Conservation (phyloP, 768 basidiomycete genomes). For the Dictyophora rubrovolvata region DNA sequence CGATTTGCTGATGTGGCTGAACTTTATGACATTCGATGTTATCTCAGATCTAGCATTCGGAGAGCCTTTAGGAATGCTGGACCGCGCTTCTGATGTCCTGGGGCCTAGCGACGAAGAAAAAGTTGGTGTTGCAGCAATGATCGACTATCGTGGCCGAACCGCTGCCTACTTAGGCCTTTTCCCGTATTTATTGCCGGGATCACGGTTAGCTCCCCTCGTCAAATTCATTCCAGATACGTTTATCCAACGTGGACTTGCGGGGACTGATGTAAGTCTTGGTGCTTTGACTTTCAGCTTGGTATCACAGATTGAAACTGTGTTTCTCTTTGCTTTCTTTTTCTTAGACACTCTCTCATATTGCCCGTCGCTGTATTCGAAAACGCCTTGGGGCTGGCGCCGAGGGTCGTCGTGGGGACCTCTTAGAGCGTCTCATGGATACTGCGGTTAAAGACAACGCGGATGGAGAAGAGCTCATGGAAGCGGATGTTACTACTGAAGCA, state of each 20-base stretch:
- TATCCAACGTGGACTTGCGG: neutral
- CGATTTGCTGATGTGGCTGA: constrained; percentile 23
- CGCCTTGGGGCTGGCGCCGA: neutral
- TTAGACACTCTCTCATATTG: constrained; percentile 1
- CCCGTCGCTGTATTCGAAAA: neutral
- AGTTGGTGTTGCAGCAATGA: neutral
- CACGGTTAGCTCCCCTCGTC: neutral
- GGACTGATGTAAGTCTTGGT: constrained; percentile 1
- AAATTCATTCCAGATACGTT: constrained; percentile 5
- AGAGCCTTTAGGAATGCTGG: constrained; percentile 24
- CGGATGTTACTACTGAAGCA: constrained; percentile 3
- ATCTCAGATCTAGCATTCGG: constrained; percentile 26
- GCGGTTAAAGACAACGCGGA: neutral
- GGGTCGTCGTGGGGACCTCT: neutral
- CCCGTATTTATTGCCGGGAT: neutral
- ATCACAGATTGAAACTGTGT: neutral
- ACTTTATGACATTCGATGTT: constrained; percentile 20
- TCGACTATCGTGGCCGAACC: constrained; percentile 7
- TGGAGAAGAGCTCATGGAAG: neutral
- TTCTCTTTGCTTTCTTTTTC: neutral
- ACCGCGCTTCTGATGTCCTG: constrained; percentile 11
- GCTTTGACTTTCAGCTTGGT: neutral
- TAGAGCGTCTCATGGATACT: neutral
- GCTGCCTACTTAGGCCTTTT: constrained; percentile 3
- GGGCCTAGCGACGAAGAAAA: neutral